Evolutionary conservation across 2,329 filamentous ascomycete species (phyloP).

Genomic region (Exophiala xenobiotica): DNA sequence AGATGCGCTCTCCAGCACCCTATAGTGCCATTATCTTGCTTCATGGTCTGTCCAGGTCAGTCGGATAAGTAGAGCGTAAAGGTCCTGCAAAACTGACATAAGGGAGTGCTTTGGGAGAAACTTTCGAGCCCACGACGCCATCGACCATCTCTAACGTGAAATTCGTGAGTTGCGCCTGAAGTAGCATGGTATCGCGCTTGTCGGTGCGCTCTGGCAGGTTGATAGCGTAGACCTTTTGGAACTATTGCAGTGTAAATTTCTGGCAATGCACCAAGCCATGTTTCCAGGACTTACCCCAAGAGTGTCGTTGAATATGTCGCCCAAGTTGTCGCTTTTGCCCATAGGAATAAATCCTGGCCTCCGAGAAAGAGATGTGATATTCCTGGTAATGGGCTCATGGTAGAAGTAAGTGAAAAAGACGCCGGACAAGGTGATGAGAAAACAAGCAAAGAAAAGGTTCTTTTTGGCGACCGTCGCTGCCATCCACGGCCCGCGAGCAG

Average conservation of each 20-base stretch:
- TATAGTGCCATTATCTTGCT: conserved; percentile 35
- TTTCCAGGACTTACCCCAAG: neutral
- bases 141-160: conserved; percentile 48
- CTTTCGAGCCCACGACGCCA: conserved; percentile 42
- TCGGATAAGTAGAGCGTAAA: too few relatives aligned
- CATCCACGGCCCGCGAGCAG: too few relatives aligned
- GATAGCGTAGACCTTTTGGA: conserved; percentile 44
- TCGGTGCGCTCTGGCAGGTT: conserved; percentile 49
- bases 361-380: too few relatives aligned
- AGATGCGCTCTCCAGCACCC: conserved; percentile 46
- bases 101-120: conserved; percentile 47
- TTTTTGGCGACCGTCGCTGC: too few relatives aligned
- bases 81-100: neutral
- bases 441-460: too few relatives aligned
- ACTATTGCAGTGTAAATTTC: too few relatives aligned
- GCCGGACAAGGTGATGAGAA: too few relatives aligned
- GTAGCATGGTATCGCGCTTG: conserved; percentile 48
- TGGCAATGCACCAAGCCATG: too few relatives aligned
- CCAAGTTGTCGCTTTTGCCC: neutral
- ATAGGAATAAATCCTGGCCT: too few relatives aligned
- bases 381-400: too few relatives aligned
- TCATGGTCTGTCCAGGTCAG: neutral
- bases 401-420: too few relatives aligned
- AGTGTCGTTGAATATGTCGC: neutral
- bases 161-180: conserved; percentile 43